phyloP scores from a whole-genome alignment of 371 early-diverging fungal species.

The Rhizopus arrhizus region DNA sequence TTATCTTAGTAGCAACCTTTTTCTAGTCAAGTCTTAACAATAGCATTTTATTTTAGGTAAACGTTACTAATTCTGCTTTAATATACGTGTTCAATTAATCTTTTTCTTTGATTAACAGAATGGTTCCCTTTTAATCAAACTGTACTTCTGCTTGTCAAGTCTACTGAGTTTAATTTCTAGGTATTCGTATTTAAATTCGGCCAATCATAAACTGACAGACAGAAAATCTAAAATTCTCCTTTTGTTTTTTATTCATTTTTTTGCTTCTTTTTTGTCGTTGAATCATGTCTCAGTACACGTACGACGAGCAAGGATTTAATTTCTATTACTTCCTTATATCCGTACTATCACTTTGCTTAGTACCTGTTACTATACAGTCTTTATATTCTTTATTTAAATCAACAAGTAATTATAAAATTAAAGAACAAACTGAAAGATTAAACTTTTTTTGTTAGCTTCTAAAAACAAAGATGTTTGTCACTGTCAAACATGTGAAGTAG shows the following conservation, averaged over 20 bases:
- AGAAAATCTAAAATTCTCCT: not conserved
- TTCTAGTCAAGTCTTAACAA: too few relatives aligned
- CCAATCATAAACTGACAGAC: conserved; percentile 7
- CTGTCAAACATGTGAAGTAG: conserved; percentile 29
- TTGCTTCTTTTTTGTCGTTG: too few relatives aligned
- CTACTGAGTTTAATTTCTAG: not conserved
- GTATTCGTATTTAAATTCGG: conserved; percentile 5
- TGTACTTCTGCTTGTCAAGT: too few relatives aligned
- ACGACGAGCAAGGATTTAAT: conserved; percentile 93
- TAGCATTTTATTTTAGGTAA: too few relatives aligned
- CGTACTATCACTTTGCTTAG: conserved; percentile 74
- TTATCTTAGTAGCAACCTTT: too few relatives aligned
- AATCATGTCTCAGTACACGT: conserved; percentile 74
- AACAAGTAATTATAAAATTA: conserved; percentile 37
- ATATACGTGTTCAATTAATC: too few relatives aligned
- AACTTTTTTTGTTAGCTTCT: conserved; percentile 2
- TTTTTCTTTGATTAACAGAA: too few relatives aligned
- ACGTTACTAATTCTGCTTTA: too few relatives aligned
- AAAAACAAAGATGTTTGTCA: conserved; percentile 23
- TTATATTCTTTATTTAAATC: conserved; percentile 48
- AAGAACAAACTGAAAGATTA: not conserved
- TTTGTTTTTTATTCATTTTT: not conserved
- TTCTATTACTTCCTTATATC: conserved; percentile 93
- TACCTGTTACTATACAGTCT: conserved; percentile 74
- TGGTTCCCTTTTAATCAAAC: too few relatives aligned